Evolutionary conservation across 768 basidiomycete genomes (phyloP), one percentile per base, ranked within the genome.

Genomic region (Auricularia sp.): DNA sequence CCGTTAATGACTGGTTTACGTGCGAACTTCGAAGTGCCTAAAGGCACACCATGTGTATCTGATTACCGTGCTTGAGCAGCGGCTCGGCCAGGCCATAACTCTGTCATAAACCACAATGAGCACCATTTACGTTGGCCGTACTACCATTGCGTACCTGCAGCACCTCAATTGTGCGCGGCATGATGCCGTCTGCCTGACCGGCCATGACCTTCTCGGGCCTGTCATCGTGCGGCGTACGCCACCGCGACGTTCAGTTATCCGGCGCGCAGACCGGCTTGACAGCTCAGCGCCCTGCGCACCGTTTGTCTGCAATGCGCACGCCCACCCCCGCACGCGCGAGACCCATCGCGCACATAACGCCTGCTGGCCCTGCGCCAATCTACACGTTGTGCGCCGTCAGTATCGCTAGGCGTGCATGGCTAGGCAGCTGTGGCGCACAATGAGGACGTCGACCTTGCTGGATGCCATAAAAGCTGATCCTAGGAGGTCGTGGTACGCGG

Each of bases 61-160:
- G 86, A 65, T 83, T 85, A 4, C 83, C 88, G 69, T 89, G 82
- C 47, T 74, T 78, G 33, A 90, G 66, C 24, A 92, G 70, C 3
- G 82, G 79, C 16, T 89, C 85, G 0, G 82, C 87, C 5, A 92
- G 79, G 5, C 89, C 90, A 74, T 92, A 91, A 67, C 89, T 92
- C 89, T 91, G 62, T 11, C 21, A 3, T 13, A 42, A 34, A 34
- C 34, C 56, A 7, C 29, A 24, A 36, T 59, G 29, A 29, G 2
- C 16, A 51, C 16, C 47, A 24, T 6, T 7, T 24, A 18, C 3
- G 24, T 33, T 24, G 24, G 4, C 24, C 24, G 13, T 10, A 59
- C 24, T n/a, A 54, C 3, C 13, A 18, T 44, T 16, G 33, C 70
- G 62, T 34, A 82, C 83, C 78, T 83, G 80, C 34, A 84, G 70